phyloP scores from a whole-genome alignment of 1,284 basidiomycete genomes.

The Amylostereum areolatum region DNA sequence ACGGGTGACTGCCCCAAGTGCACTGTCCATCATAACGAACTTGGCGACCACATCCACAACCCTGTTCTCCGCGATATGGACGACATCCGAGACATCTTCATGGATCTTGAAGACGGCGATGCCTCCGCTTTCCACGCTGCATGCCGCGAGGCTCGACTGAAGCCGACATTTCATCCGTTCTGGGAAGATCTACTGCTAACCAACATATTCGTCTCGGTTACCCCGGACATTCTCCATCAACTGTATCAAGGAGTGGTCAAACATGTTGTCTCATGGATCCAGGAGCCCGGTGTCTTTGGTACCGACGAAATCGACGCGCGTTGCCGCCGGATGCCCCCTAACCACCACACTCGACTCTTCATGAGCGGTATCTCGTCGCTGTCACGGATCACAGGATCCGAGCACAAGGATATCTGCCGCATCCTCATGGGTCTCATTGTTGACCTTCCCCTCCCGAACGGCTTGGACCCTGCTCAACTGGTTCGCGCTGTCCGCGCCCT shows the following conservation, averaged over 20 bases:
- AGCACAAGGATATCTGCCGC: constrained; percentile 14
- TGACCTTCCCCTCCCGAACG: not conserved
- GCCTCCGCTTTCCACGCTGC: too few relatives aligned
- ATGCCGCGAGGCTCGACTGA: not conserved
- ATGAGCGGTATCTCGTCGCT: constrained; percentile 20
- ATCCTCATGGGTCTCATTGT: not conserved
- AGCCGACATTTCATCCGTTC: constrained; percentile 20
- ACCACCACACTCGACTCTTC: constrained; percentile 5
- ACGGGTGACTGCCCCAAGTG: constrained; percentile 18
- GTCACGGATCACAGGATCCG: not conserved
- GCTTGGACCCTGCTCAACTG: not conserved
- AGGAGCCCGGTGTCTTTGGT: constrained; percentile 3
- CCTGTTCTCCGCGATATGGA: not conserved
- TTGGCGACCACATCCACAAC: not conserved
- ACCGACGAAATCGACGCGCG: not conserved
- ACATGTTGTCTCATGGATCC: constrained; percentile 1
- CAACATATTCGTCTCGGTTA: constrained; percentile 24
- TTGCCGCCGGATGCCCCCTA: not conserved
- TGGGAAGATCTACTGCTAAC: constrained; percentile 23
- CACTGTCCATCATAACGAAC: not conserved
- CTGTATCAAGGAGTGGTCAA: constrained; percentile 19
- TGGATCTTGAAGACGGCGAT: not conserved
- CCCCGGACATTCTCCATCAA: constrained; percentile 32
- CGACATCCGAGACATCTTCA: not conserved
- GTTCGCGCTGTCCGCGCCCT: constrained; percentile 4